Base-by-base conservation (phyloP, 805 yeast genomes). In the Metschnikowia borealis region DNA sequence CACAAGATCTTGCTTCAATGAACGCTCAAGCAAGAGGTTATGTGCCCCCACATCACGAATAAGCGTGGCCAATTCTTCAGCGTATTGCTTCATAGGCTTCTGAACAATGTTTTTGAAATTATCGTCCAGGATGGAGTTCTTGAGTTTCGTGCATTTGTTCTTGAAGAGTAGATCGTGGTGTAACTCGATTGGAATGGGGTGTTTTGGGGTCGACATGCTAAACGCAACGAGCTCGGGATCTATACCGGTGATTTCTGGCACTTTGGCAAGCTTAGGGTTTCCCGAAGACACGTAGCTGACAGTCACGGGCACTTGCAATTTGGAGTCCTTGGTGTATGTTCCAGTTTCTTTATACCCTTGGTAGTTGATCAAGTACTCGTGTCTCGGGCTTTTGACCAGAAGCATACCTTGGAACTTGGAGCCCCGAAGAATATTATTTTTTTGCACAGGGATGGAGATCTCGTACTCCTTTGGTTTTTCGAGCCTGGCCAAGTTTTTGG, bases 131-230 rank as follows among this genome's bases (percentile, higher is more conserved):
- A 10, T 26, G 29, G 13, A 10, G 38, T 46, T 37, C 11, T 40
- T 38, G 14, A 46, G 32, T 33, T 44, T 44, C 20, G 47, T 34
- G 8, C 47, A 47, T 45, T 47, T 39, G 54, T 71, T 69, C 36
- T 63, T 63, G 55, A 69, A 72, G 3, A 67, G 44, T 64, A 68
- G 64, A 48, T 69, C 75, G 20, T 65, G 67, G 42, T 67, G 65
- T 38, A 71, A 49, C 11, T 67, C 71, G 3, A 69, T 56, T 0
- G 75, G 76, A 15, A 71, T 65, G 0, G 72, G 71, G 17, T 63
- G 39, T 20, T 56, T 54, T 47, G 64, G 63, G 2, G 74, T 63
- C 50, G 65, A 66, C 26, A 69, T 51, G 0, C 72, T 66, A 38
- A 66, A 52, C 3, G 63, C 64, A 2, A 65, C 60, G 37, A 72